Base-by-base conservation (phyloP, 148 eudicot genomes). In the Hydrangea macrophylla region DNA sequence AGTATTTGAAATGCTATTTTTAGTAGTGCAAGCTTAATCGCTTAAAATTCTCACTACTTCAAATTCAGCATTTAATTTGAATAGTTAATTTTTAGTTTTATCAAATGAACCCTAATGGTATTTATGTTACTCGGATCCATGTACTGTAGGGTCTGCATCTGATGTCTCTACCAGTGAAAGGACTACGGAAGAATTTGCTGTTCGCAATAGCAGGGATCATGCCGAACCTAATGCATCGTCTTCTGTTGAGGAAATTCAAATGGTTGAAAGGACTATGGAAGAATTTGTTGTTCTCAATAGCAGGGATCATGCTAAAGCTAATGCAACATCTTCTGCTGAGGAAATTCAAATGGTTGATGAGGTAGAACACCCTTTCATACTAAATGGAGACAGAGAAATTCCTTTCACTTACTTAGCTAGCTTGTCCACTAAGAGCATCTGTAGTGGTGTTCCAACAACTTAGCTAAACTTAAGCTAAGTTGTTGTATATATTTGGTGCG, bases 381-480 rank as follows among this genome's bases (percentile, higher is more conserved):
- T 82, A 31, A 68, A 71, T 26, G 85, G 79, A 69, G 87, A 83
- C 36, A 72, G 45, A 73, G 90, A 85, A 76, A 45, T 57, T 22
- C 92, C 92, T 60, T 94, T 94, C 70, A 94, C 86, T 30, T 94
- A 94, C 79, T 75, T 94, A 78, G 83, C 91, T 64, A 80, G 89
- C 80, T 66, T 94, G 75, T 85, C 76, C 39, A 79, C 91, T 42
- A n/a, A n/a, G n/a, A n/a, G n/a, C n/a, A n/a, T n/a, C n/a, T n/a
- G n/a, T n/a, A n/a, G n/a, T n/a, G n/a, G n/a, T n/a, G n/a, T n/a
- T n/a, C n/a, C n/a, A n/a, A n/a, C n/a, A n/a, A n/a, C n/a, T n/a
- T n/a, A n/a, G n/a, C n/a, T n/a, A n/a, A n/a, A n/a, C n/a, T n/a
- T n/a, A n/a, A n/a, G n/a, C n/a, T n/a, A n/a, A n/a, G n/a, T n/a